Evolutionary conservation across 2,329 filamentous ascomycete species (phyloP).

Genomic region (Zymoseptoria pseudotritici): DNA sequence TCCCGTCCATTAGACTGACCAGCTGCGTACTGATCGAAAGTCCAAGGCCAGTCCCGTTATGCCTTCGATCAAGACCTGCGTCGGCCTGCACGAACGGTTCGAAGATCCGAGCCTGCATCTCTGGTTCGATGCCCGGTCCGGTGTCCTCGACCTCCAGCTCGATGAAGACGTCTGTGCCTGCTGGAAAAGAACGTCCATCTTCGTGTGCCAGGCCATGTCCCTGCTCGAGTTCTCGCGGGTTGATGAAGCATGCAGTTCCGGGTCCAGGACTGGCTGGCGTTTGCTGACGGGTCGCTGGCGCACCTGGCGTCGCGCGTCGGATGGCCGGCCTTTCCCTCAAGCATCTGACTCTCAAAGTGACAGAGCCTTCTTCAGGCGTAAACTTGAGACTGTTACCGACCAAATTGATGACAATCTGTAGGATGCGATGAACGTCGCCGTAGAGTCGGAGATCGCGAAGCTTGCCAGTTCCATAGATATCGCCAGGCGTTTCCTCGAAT

Average conservation of each 20-base stretch:
- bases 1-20: conserved; percentile 73
- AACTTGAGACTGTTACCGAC: conserved; percentile 92
- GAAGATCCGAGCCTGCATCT: conserved; percentile 76
- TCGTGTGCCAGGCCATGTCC: conserved; percentile 10
- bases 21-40: conserved; percentile 85
- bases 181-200: conserved; percentile 37
- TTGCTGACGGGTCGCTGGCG: conserved; percentile 6
- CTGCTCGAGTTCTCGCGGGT: conserved; percentile 33
- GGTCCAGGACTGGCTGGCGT: conserved; percentile 3
- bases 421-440: conserved; percentile 85
- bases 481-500: conserved; percentile 41
- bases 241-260: conserved; percentile 41
- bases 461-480: conserved; percentile 52
- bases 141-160: conserved; percentile 87
- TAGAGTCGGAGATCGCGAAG: conserved; percentile 81
- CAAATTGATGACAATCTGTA: conserved; percentile 89
- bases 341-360: conserved; percentile 70
- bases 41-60: conserved; percentile 79
- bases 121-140: conserved; percentile 73
- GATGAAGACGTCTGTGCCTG: conserved; percentile 63
- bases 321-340: conserved; percentile 49
- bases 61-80: conserved; percentile 79
- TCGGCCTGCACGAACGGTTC: conserved; percentile 95
- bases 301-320: conserved; percentile 6
- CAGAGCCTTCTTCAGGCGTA: conserved; percentile 67